Percentiles rank a stretch among this genome's conserved stretches.
phyloP scores from a whole-genome alignment of 805 yeast genomes.

The Candida maesae region DNA sequence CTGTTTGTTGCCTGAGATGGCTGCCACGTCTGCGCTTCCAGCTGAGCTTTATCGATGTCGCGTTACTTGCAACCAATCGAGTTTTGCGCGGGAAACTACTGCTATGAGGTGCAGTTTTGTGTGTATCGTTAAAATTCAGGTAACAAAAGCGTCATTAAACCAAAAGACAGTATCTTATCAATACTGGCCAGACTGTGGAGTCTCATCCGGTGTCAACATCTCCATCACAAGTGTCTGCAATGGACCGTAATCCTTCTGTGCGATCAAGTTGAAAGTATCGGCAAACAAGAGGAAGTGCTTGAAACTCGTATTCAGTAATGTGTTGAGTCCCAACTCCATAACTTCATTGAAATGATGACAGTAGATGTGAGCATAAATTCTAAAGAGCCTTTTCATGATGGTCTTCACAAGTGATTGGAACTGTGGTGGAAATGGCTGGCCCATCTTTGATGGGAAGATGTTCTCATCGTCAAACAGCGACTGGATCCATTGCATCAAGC shows the following conservation, averaged over 20 bases:
- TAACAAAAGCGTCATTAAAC: no score
- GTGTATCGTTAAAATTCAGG: no score
- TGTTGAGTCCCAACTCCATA: constrained; percentile 85
- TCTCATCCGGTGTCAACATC: constrained; percentile 25
- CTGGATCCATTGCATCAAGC: constrained; percentile 93
- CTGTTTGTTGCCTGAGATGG: no score
- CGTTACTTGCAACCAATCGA: neutral
- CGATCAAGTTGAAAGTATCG: constrained; percentile 75
- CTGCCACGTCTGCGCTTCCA: no score
- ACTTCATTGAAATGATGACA: constrained; percentile 98
- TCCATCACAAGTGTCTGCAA: constrained; percentile 71
- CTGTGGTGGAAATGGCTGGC: constrained; percentile 87
- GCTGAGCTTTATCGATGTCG: no score
- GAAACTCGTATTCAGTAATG: constrained; percentile 88
- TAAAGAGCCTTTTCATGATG: constrained; percentile 83
- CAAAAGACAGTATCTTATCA: no score
- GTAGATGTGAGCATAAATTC: constrained; percentile 96
- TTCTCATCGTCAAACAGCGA: constrained; percentile 86
- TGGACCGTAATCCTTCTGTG: constrained; percentile 86
- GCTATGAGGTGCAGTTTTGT: no score
- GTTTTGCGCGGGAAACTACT: no score
- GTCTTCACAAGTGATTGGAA: constrained; percentile 78
- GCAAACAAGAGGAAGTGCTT: constrained; percentile 90
- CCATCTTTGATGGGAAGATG: constrained; percentile 84
- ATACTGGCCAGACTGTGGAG: neutral